Base-by-base conservation (phyloP, 78 protist species). In the Fonticula alba region DNA sequence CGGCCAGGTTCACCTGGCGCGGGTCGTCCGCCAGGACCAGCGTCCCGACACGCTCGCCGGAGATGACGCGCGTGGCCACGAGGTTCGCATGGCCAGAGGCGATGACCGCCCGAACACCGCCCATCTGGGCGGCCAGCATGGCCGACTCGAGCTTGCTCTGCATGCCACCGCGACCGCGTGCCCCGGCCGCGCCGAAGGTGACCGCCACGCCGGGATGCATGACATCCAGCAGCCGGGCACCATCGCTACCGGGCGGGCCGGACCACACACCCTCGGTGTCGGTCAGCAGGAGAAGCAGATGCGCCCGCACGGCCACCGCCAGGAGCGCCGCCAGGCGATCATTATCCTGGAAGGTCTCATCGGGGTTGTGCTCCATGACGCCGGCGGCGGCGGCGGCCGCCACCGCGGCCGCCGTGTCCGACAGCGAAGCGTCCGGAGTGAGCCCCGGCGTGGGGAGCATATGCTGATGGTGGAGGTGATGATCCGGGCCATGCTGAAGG, bases 111-210 rank as follows among this genome's bases (percentile, higher is more conserved):
- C n/a, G n/a, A n/a, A n/a, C n/a, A 14, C 0, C 40, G 32, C 78
- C 82, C 7, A 7, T 0, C 20, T 58, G 38, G 24, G 3, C 15
- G 24, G 79, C 82, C 24, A 1, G 22, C 47, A 2, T 1, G n/a
- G 77, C 77, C 2, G 82, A 59, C 43, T 31, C 43, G 31, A 78
- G 61, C 61, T 78, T 78, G 27, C 72, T 53, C 41, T 63, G 53
- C 82, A 78, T 78, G 20, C 82, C 82, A 2, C 82, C 82, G 7
- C 79, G 56, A 22, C 82, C 82, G 6, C 2, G 15, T n/a, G 10
- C 9, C 29, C 70, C 51, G 24, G 40, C 66, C 19, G 9, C 35
- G 27, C 76, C 82, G 33, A 74, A 49, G 19, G n/a, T 0, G 29
- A 66, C 26, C 27, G 38, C 29, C 26, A 14, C 7, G 26, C 29